Evolutionary conservation across 352 stramenopile genomes (phyloP).

Genomic region (Phytophthora boehmeriae): DNA sequence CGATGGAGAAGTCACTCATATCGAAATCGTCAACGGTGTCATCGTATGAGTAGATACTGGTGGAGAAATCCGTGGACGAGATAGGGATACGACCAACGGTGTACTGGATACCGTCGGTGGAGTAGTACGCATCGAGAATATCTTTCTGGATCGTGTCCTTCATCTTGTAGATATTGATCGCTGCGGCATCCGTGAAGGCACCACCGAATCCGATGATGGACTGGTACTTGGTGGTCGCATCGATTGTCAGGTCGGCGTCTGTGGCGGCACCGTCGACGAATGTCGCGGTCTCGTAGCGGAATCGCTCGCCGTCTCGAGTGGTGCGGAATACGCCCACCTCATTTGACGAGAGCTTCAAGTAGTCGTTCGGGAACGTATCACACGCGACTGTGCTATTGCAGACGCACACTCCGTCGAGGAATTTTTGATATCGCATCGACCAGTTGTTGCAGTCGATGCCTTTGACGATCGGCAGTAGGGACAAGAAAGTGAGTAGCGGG

Average conservation of each 20-base stretch:
- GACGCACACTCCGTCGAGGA: constrained; percentile 59
- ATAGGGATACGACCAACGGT: constrained; percentile 77
- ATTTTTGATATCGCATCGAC: constrained; percentile 52
- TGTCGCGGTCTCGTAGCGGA: constrained; percentile 43
- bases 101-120: constrained; percentile 64
- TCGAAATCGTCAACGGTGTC: constrained; percentile 37
- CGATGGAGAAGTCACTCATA: constrained; percentile 73
- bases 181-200: constrained; percentile 80
- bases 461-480: background rate
- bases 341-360: constrained; percentile 27
- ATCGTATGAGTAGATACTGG: constrained; percentile 54
- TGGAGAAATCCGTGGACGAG: constrained; percentile 81
- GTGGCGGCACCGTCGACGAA: constrained; percentile 18
- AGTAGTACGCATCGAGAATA: constrained; percentile 74
- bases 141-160: constrained; percentile 51
- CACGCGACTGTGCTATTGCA: constrained; percentile 48
- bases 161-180: constrained; percentile 77
- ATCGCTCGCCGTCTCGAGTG: constrained; percentile 48
- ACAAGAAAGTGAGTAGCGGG: background rate
- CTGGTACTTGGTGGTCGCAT: constrained; percentile 50
- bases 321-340: constrained; percentile 57
- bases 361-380: constrained; percentile 41
- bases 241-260: constrained; percentile 40
- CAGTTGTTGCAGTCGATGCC: constrained; percentile 29
- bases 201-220: constrained; percentile 82